phyloP scores from a whole-genome alignment of 1,139 yeast species.

The Debaryomycetaceae sp. region DNA sequence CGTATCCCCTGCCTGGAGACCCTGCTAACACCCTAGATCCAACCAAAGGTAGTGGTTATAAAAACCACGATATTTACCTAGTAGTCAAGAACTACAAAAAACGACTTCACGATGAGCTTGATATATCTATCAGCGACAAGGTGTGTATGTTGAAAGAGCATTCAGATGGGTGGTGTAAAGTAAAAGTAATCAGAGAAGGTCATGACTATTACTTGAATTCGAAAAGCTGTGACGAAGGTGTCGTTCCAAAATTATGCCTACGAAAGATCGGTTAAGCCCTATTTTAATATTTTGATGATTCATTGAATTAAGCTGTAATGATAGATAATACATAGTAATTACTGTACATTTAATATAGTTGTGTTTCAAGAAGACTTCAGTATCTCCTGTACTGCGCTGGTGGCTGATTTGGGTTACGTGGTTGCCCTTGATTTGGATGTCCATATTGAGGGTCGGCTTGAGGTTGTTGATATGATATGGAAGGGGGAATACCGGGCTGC shows the following conservation, averaged over 20 bases:
- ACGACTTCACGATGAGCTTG: constrained; percentile 32
- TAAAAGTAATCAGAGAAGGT: constrained; percentile 13
- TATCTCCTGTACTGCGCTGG: constrained; percentile 2
- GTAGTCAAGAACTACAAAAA: constrained; percentile 27
- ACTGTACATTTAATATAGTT: constrained; percentile 1
- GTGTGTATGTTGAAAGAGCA: constrained; percentile 25
- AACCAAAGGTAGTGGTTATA: constrained; percentile 4
- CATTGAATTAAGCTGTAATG: constrained; percentile 1
- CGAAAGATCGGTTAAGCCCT: constrained; percentile 8
- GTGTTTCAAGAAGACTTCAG: neutral
- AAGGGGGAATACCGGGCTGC: constrained; percentile 3
- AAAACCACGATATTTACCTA: constrained; percentile 9
- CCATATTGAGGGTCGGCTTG: constrained; percentile 1
- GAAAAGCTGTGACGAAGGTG: constrained; percentile 18
- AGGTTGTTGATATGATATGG: neutral
- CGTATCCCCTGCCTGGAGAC: constrained; percentile 1
- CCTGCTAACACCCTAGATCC: constrained; percentile 5
- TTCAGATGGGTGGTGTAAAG: constrained; percentile 42
- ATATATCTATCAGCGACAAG: constrained; percentile 29
- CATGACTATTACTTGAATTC: constrained; percentile 5
- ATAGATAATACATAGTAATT: constrained; percentile 4
- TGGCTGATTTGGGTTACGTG: neutral
- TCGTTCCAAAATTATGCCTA: constrained; percentile 35
- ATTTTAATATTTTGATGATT: neutral
- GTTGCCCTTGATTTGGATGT: neutral